Percentiles rank a stretch among this genome's conserved stretches.
Evolutionary conservation across 148 eudicot species (phyloP).

Genomic region (Cornus florida): DNA sequence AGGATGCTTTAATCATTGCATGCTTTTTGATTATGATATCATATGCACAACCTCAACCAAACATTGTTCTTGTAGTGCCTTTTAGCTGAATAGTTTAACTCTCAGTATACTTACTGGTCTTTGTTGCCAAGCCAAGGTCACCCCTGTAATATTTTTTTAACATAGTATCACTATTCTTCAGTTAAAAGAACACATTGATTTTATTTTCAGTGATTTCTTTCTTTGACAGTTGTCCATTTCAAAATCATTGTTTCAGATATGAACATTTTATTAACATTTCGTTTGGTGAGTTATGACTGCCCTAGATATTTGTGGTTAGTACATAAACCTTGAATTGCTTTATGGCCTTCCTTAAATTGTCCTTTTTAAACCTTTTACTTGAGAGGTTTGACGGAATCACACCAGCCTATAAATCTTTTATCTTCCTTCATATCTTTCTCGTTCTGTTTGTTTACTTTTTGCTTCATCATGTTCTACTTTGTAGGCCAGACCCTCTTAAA

Average conservation of each 20-base stretch:
- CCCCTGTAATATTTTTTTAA: too few relatives aligned
- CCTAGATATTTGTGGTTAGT: neutral
- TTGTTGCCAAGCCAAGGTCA: neutral
- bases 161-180: neutral
- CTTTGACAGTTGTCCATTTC: neutral
- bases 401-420: neutral
- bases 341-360: neutral
- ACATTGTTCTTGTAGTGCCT: neutral
- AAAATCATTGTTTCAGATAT: neutral
- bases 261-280: neutral
- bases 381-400: neutral
- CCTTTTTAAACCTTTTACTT: neutral
- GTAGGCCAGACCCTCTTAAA: neutral
- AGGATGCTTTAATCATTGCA: neutral
- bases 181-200: neutral
- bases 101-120: neutral
- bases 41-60: neutral
- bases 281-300: constrained; percentile 6
- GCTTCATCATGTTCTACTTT: neutral
- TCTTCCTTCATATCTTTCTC: neutral
- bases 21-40: neutral
- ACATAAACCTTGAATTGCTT: neutral
- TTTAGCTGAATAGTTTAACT: neutral
- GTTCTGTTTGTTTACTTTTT: neutral
- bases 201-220: neutral